Conservation (phyloP, 768 basidiomycete species). For the Phlebiopsis gigantea region DNA sequence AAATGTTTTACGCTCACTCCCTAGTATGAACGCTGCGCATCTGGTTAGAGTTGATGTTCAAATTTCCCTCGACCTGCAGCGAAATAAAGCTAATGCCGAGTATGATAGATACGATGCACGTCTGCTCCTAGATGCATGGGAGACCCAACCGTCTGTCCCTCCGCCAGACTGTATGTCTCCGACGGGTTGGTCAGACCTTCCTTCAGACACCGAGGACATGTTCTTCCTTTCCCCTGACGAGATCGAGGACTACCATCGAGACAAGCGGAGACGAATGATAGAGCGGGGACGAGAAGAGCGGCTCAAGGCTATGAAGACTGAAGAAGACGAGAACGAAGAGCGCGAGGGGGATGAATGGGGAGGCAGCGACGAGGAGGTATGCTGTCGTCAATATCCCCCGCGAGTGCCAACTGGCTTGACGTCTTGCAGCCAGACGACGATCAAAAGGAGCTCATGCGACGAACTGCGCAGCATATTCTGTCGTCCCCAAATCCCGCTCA, state of each 20-base stretch:
- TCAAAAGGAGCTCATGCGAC: slow-evolving; percentile 62
- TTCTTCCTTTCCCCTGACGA: slow-evolving; percentile 75
- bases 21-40: slow-evolving; percentile 16
- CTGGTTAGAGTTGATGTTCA: background rate
- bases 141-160: background rate
- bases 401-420: background rate
- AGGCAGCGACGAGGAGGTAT: slow-evolving; percentile 67
- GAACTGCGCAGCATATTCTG: slow-evolving; percentile 65
- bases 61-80: background rate
- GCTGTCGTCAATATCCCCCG: slow-evolving; percentile 10
- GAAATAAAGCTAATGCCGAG: background rate
- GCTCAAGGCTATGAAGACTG: slow-evolving; percentile 47
- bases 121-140: slow-evolving; percentile 54
- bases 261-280: slow-evolving; percentile 61
- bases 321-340: slow-evolving; percentile 30
- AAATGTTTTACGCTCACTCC: slow-evolving; percentile 5
- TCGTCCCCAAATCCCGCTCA: slow-evolving; percentile 74
- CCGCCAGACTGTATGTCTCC: slow-evolving; percentile 31
- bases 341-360: slow-evolving; percentile 51
- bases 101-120: slow-evolving; percentile 73
- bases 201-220: slow-evolving; percentile 81
- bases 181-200: slow-evolving; percentile 77
- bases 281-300: slow-evolving; percentile 60
- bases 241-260: slow-evolving; percentile 55
- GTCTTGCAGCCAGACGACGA: slow-evolving; percentile 48